These are phyloP conservation scores for Pythium pyrilobum DNA, from an alignment of 352 stramenopile genomes.

Conservation along the genomic window DNA sequence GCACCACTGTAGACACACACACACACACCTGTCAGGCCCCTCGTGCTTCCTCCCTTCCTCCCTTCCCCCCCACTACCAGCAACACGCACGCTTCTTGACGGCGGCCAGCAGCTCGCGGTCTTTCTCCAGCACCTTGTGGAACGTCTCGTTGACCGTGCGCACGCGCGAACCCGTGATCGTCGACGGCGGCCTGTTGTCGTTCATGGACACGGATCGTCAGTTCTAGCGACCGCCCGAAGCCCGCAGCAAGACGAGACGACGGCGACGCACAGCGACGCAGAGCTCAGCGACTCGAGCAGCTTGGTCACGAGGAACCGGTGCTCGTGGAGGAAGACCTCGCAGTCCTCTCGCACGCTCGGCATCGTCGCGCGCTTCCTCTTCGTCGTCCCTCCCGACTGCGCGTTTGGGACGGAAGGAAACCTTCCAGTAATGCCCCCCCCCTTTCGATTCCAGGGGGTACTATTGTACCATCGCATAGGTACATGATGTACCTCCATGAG, in stretches of 20 bases:
- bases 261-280: constrained; percentile 42
- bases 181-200: constrained; percentile 44
- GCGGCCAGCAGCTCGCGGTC: constrained; percentile 59
- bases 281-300: constrained; percentile 71
- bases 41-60: neutral
- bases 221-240: neutral
- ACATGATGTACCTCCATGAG: neutral
- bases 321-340: constrained; percentile 70
- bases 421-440: neutral
- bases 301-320: constrained; percentile 83
- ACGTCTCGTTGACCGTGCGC: constrained; percentile 73
- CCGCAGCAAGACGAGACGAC: neutral
- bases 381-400: neutral
- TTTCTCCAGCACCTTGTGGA: constrained; percentile 70
- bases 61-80: neutral
- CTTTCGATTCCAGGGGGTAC: neutral
- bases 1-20: constrained; percentile 26
- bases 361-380: constrained; percentile 6
- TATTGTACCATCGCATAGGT: neutral
- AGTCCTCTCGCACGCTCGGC: constrained; percentile 64
- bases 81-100: constrained; percentile 71
- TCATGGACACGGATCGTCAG: neutral
- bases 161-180: constrained; percentile 70
- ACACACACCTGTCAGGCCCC: neutral
- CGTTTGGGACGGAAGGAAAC: too few species aligned